Evolutionary conservation across 202 grass and related monocot species (phyloP).

Genomic region (Dendrocalamus latiflorus): DNA sequence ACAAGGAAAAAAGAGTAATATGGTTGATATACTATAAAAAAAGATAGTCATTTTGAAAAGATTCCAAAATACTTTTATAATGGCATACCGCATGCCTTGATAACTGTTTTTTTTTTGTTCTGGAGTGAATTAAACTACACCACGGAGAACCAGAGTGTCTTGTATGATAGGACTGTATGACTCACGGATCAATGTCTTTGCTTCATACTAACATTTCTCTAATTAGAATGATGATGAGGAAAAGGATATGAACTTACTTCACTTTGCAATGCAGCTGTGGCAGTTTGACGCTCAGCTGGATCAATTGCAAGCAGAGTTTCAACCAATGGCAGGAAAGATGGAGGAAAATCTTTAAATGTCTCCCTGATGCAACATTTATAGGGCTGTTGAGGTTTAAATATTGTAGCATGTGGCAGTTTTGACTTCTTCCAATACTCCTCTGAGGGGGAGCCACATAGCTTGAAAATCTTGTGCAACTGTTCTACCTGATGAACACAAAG

Average conservation of each 20-base stretch:
- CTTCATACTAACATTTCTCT: constrained; percentile 7
- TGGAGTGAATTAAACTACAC: background rate
- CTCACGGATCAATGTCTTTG: background rate
- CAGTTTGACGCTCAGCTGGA: constrained; percentile 60
- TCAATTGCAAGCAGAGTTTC: constrained; percentile 76
- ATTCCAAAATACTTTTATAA: background rate
- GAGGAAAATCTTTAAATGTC: constrained; percentile 69
- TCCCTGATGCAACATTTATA: constrained; percentile 69
- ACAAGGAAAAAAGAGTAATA: background rate
- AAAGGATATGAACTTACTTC: constrained; percentile 48
- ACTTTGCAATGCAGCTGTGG: constrained; percentile 58
- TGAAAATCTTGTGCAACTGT: constrained; percentile 85
- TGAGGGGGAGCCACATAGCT: constrained; percentile 75
- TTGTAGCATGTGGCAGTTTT: constrained; percentile 69
- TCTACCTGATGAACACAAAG: constrained; percentile 54
- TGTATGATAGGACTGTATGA: background rate
- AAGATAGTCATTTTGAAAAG: background rate
- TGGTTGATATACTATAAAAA: background rate
- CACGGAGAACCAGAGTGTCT: background rate
- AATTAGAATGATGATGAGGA: background rate
- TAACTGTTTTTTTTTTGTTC: background rate
- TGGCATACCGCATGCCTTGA: background rate
- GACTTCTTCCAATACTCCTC: constrained; percentile 84
- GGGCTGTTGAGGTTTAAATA: constrained; percentile 72
- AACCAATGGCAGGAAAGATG: constrained; percentile 55